phyloP scores from a whole-genome alignment of 2,329 filamentous ascomycete genomes.

The Beauveria varroae region DNA sequence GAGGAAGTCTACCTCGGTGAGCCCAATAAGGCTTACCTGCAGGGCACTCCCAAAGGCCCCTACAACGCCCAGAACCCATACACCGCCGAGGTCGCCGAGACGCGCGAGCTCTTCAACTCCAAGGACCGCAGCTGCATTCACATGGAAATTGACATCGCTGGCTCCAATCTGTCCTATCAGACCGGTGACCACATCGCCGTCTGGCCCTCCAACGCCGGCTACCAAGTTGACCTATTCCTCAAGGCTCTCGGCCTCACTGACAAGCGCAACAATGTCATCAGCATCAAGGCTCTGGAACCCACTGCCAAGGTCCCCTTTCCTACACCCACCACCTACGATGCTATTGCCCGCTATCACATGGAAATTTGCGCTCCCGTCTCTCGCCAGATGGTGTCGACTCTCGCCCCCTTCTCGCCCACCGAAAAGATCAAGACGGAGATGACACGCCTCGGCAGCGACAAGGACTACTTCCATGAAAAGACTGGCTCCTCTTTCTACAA shows the following conservation, averaged over 20 bases:
- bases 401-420: constrained; percentile 83
- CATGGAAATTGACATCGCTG: constrained; percentile 86
- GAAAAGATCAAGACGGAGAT: constrained; percentile 82
- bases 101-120: constrained; percentile 81
- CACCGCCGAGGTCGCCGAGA: constrained; percentile 87
- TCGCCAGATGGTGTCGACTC: constrained; percentile 82
- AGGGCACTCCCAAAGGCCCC: constrained; percentile 74
- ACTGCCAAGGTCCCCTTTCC: constrained; percentile 98
- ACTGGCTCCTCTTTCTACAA: constrained; percentile 77
- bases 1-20: constrained; percentile 88
- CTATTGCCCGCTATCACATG: constrained; percentile 89
- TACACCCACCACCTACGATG: constrained; percentile 92
- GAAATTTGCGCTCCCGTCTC: constrained; percentile 94
- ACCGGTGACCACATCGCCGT: constrained; percentile 96
- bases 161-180: constrained; percentile 85
- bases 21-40: constrained; percentile 91
- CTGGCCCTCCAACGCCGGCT: constrained; percentile 93
- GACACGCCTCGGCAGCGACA: constrained; percentile 81
- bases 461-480: constrained; percentile 89
- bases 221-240: constrained; percentile 86
- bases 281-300: constrained; percentile 83
- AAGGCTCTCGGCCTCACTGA: constrained; percentile 65
- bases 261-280: constrained; percentile 77
- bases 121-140: constrained; percentile 93
- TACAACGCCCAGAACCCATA: constrained; percentile 97